Evolutionary conservation across 208 protist genomes (phyloP).

Genomic region (Crithidia thermophila): DNA sequence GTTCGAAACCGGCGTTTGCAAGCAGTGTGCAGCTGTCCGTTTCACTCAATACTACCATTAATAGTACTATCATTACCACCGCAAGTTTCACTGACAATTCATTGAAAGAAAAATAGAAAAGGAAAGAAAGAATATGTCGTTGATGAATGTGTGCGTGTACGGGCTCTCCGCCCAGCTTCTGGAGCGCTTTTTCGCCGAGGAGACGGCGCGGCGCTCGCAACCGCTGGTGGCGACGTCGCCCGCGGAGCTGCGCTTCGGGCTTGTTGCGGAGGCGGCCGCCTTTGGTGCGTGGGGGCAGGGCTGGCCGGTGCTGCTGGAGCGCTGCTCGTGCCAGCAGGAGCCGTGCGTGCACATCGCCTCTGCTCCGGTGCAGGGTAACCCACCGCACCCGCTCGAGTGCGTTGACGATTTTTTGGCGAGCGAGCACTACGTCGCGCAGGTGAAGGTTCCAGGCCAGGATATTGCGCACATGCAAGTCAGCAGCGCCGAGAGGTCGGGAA

Average conservation of each 20-base stretch:
- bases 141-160: slow-evolving; percentile 38
- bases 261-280: slow-evolving; percentile 35
- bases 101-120: background rate
- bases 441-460: slow-evolving; percentile 6
- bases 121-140: background rate
- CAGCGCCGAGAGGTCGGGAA: background rate
- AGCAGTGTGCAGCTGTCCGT: too few relatives aligned
- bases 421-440: slow-evolving; percentile 35
- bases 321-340: slow-evolving; percentile 8
- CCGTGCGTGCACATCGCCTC: slow-evolving; percentile 13
- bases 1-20: too few relatives aligned
- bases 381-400: slow-evolving; percentile 11
- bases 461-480: too few relatives aligned
- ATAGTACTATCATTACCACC: too few relatives aligned
- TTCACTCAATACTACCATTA: too few relatives aligned
- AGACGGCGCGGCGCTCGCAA: slow-evolving; percentile 23
- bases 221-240: slow-evolving; percentile 22
- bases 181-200: slow-evolving; percentile 31
- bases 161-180: slow-evolving; percentile 28
- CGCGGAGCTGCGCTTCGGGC: slow-evolving; percentile 45
- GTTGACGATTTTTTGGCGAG: background rate
- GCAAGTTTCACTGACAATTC: too few relatives aligned
- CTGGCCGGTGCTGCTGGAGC: slow-evolving; percentile 40
- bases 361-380: background rate
- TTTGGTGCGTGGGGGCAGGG: slow-evolving; percentile 58